Evolutionary conservation across 1,284 basidiomycete genomes (phyloP), one percentile per base, ranked within the genome.

Genomic region (Naganishia albida): DNA sequence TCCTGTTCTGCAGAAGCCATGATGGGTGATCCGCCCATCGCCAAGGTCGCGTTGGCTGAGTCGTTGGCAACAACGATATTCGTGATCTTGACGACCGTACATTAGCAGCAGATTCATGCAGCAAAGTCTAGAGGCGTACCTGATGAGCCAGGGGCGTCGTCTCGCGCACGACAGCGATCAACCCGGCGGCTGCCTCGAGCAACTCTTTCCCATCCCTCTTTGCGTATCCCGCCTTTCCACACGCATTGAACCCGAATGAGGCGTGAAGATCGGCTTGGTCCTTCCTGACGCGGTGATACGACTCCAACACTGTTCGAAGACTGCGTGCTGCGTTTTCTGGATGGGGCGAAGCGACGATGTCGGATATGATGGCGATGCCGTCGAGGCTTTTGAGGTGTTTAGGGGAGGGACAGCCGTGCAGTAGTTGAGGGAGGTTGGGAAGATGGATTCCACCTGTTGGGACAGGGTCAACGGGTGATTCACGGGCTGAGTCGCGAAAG

Each of bases 311-410:
- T 0, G 66, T 62, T 44, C 70, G 69, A 16, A 83, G 74, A 13
- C 74, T 72, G 18, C 66, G 39, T 0, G 92, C 86, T 0, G 88
- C 84, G 15, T 76, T 73, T 43, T 78, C 75, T 0, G 94, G 91
- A n/a, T 86, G 80, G 0, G 65, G 53, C 0, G 90, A 88, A 1
- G 85, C 84, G 13, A 91, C 84, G 68, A 98, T 93, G 34, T 93
- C 92, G 18, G 91, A 93, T 59, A 97, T 90, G 57, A 97, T 86
- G 7, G 95, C 94, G 23, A 97, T 83, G 0, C 95, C 94, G 69
- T 90, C 87, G 20, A 94, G 80, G 0, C 80, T 66, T 25, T 77
- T 72, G 65, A 82, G 85, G 3, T 83, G 83, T 1, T 81, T 82
- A 1, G 80, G 78, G 2, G 87, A 86, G n/a, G 87, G 84, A 1